phyloP scores from a whole-genome alignment of 495 filamentous ascomycete species.

The Neurospora sp. region DNA sequence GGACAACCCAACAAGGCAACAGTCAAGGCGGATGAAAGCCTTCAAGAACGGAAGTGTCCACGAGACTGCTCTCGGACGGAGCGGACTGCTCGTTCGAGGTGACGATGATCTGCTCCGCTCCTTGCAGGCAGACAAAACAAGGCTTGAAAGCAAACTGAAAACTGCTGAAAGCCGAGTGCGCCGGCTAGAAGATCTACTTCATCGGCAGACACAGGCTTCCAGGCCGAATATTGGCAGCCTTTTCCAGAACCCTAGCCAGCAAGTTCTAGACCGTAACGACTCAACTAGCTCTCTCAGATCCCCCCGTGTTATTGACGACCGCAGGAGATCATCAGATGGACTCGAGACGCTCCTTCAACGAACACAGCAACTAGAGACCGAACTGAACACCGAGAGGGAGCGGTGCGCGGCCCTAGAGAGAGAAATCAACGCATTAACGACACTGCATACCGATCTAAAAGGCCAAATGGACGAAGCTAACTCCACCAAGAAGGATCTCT shows the following conservation, averaged over 20 bases:
- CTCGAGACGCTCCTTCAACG: slow-evolving; percentile 37
- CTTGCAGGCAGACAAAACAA: slow-evolving; percentile 67
- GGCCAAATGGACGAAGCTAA: slow-evolving; percentile 69
- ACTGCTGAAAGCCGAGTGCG: slow-evolving; percentile 85
- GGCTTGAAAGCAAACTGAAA: slow-evolving; percentile 69
- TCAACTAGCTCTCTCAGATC: slow-evolving; percentile 33
- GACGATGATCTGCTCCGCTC: slow-evolving; percentile 66
- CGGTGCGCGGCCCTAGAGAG: slow-evolving; percentile 44
- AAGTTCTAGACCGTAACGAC: slow-evolving; percentile 27
- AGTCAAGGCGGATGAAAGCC: slow-evolving; percentile 69
- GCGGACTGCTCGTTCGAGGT: slow-evolving; percentile 67
- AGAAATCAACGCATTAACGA: slow-evolving; percentile 45
- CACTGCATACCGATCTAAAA: slow-evolving; percentile 55
- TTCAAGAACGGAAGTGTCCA: slow-evolving; percentile 96
- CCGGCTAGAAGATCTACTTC: slow-evolving; percentile 85
- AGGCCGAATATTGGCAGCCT: slow-evolving; percentile 59
- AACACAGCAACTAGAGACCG: slow-evolving; percentile 71
- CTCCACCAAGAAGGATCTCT: slow-evolving; percentile 86
- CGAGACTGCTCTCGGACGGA: slow-evolving; percentile 66
- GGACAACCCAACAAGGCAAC: slow-evolving; percentile 62
- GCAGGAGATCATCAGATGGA: slow-evolving; percentile 25
- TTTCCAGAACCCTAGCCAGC: slow-evolving; percentile 40
- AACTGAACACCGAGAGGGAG: slow-evolving; percentile 52
- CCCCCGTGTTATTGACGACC: slow-evolving; percentile 24
- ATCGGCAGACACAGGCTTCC: slow-evolving; percentile 67